Conservation (phyloP, 768 basidiomycete species). For the Dioszegia crocea region DNA sequence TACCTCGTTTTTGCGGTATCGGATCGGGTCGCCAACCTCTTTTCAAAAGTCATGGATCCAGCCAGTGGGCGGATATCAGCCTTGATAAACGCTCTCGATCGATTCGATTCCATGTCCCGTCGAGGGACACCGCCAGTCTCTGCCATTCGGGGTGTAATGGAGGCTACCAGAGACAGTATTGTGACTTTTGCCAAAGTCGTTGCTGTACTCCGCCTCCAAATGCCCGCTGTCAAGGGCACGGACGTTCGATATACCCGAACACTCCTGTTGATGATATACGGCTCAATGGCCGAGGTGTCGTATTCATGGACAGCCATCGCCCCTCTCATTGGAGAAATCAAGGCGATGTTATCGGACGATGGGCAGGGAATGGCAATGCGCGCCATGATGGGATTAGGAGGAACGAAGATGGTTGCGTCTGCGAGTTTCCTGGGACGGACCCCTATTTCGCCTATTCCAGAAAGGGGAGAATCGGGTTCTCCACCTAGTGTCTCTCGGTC, state of each 20-base stretch:
- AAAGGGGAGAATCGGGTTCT: conserved; percentile 46
- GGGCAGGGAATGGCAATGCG: conserved; percentile 13
- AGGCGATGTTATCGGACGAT: conserved; percentile 58
- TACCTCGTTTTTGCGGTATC: conserved; percentile 78
- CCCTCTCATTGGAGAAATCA: conserved; percentile 67
- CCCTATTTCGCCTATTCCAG: conserved; percentile 50
- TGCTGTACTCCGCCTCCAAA: conserved; percentile 70
- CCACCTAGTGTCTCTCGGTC: conserved; percentile 27
- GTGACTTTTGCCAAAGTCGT: conserved; percentile 83
- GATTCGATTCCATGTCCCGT: conserved; percentile 77
- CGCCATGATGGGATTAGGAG: conserved; percentile 11
- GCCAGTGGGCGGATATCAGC: conserved; percentile 74
- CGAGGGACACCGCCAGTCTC: conserved; percentile 62
- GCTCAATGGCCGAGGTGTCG: conserved; percentile 80
- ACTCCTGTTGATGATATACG: conserved; percentile 80
- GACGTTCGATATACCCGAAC: conserved; percentile 82
- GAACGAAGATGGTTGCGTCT: conserved; percentile 45
- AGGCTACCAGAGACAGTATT: conserved; percentile 78
- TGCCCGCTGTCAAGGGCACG: conserved; percentile 58
- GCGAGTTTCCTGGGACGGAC: conserved; percentile 41
- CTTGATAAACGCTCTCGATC: conserved; percentile 81
- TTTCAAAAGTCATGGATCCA: conserved; percentile 68
- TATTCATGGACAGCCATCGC: conserved; percentile 75
- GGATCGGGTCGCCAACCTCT: conserved; percentile 72
- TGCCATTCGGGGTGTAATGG: conserved; percentile 72